These are phyloP conservation scores for Gonium pectorale DNA, from an alignment of 139 green algal genomes.

Conservation along the genomic window DNA sequence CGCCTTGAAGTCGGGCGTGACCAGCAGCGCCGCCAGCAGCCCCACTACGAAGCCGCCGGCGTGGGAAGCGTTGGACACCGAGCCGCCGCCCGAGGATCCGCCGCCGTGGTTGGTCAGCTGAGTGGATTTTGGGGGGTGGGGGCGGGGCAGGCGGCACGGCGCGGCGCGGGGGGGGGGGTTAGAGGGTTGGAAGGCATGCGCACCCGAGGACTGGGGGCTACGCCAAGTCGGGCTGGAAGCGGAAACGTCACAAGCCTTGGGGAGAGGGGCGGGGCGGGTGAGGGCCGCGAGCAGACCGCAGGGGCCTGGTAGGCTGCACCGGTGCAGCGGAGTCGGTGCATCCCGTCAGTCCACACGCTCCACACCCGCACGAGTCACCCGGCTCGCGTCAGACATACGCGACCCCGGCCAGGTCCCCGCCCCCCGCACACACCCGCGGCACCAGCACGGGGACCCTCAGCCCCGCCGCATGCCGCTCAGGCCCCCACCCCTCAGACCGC, in stretches of 20 bases:
- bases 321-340: too few species aligned
- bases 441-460: neutral
- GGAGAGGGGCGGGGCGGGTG: neutral
- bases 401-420: too few species aligned
- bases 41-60: slow-evolving; percentile 71
- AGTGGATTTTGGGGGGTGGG: neutral
- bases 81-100: neutral
- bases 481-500: neutral
- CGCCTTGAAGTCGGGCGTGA: slow-evolving; percentile 61
- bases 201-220: neutral
- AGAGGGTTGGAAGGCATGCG: neutral
- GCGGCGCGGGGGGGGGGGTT: too few species aligned
- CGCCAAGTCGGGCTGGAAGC: too few species aligned
- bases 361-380: too few species aligned
- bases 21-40: slow-evolving; percentile 55
- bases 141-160: neutral
- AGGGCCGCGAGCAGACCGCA: too few species aligned
- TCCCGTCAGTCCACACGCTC: too few species aligned
- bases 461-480: neutral
- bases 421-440: too few species aligned
- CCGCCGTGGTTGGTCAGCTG: neutral
- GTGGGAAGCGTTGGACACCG: slow-evolving; percentile 65
- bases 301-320: too few species aligned
- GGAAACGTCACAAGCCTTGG: too few species aligned
- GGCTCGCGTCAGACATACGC: too few species aligned